Conservation (phyloP, 257 asterid genomes). For the Paraleonurus japonicus region DNA sequence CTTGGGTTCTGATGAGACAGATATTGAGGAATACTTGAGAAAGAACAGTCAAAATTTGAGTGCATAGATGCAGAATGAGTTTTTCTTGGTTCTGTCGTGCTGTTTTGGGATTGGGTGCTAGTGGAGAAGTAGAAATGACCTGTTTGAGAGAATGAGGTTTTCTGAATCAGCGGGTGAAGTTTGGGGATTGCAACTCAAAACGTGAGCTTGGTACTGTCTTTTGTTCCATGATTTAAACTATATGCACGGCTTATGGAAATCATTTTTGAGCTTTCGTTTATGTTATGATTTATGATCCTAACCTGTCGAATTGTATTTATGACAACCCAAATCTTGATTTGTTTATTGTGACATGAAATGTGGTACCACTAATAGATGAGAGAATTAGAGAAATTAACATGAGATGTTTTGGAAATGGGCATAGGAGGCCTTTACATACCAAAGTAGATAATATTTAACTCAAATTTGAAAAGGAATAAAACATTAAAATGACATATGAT, state of each 20-base stretch:
- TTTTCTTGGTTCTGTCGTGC: neutral
- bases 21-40: slow-evolving; percentile 42
- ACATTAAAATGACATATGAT: neutral
- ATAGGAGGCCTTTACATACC: neutral
- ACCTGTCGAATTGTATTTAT: neutral
- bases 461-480: neutral
- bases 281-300: neutral
- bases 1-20: slow-evolving; percentile 35
- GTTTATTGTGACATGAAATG: neutral
- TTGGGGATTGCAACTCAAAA: slow-evolving; percentile 17
- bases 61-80: neutral
- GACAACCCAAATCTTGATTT: neutral
- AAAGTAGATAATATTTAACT: neutral
- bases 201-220: slow-evolving; percentile 23
- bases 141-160: slow-evolving; percentile 1
- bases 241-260: neutral
- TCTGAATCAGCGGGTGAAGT: neutral
- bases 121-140: slow-evolving; percentile 8
- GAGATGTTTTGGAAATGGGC: neutral
- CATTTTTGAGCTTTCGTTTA: neutral
- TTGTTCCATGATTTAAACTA: slow-evolving; percentile 13
- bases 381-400: neutral
- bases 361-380: neutral
- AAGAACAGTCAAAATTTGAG: slow-evolving; percentile 11
- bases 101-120: slow-evolving; percentile 8